Conservation (phyloP, 1,139 yeast genomes). For the Sugiyamaella paludigena region DNA sequence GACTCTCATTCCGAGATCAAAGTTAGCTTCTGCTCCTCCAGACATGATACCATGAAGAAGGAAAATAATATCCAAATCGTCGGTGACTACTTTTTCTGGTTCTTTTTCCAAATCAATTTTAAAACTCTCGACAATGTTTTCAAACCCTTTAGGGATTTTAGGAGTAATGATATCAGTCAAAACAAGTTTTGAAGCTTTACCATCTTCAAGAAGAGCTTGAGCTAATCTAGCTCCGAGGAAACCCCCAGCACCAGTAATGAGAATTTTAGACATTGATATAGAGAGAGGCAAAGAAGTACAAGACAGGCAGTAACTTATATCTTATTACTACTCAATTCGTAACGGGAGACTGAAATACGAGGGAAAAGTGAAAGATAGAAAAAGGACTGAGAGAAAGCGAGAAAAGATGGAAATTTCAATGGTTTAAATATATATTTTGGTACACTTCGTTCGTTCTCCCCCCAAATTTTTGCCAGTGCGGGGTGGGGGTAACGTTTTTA, state of each 20-base stretch:
- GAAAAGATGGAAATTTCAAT: no score
- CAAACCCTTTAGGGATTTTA: conserved; percentile 1
- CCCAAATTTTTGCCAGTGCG: no score
- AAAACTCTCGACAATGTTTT: conserved; percentile 11
- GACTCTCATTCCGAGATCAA: conserved; percentile 29
- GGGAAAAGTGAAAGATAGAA: no score
- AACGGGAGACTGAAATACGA: no score
- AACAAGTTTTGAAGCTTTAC: conserved; percentile 16
- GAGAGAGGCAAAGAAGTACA: neutral
- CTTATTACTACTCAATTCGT: no score
- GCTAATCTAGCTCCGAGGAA: conserved; percentile 27
- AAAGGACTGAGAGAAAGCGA: no score
- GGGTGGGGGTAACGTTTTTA: no score
- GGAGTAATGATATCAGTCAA: conserved; percentile 27
- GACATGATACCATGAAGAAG: conserved; percentile 32
- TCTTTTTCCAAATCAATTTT: conserved; percentile 22
- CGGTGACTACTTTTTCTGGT: conserved; percentile 17
- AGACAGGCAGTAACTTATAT: no score
- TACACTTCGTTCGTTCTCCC: no score
- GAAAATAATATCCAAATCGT: conserved; percentile 22
- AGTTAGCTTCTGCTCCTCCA: conserved; percentile 29
- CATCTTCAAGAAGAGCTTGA: conserved; percentile 19
- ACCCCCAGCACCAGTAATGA: conserved; percentile 28
- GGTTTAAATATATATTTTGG: no score
- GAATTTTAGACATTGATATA: conserved; percentile 3